Evolutionary conservation across 2,329 filamentous ascomycete species (phyloP).

Genomic region (Colletotrichum euphorbiae): DNA sequence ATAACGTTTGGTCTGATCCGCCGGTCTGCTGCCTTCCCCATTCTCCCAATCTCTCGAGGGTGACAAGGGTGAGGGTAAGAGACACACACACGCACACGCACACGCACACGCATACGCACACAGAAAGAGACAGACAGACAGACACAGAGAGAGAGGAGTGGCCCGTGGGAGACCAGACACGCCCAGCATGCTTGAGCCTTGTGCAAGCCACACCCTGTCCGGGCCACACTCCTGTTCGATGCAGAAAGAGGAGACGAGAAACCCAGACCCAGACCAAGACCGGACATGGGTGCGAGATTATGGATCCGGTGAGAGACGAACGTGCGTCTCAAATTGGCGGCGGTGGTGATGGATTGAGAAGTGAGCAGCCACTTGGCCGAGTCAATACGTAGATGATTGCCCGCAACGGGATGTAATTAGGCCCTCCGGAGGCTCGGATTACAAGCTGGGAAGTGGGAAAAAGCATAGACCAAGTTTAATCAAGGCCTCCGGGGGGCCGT

Average conservation of each 20-base stretch:
- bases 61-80: slow-evolving; percentile 15
- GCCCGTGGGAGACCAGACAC: slow-evolving; percentile 34
- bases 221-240: slow-evolving; percentile 35
- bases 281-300: slow-evolving; percentile 36
- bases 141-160: neutral
- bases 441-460: neutral
- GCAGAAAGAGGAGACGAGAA: slow-evolving; percentile 36
- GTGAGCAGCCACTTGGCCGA: slow-evolving; percentile 35
- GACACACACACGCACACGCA: neutral
- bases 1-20: slow-evolving; percentile 50
- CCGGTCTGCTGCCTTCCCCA: slow-evolving; percentile 46
- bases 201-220: slow-evolving; percentile 38
- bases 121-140: slow-evolving; percentile 4
- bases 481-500: slow-evolving; percentile 3
- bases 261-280: slow-evolving; percentile 30
- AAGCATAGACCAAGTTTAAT: slow-evolving; percentile 33
- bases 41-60: slow-evolving; percentile 14
- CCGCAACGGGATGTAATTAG: slow-evolving; percentile 16
- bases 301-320: slow-evolving; percentile 40
- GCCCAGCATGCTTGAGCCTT: slow-evolving; percentile 33
- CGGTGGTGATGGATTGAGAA: slow-evolving; percentile 36
- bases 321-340: slow-evolving; percentile 37
- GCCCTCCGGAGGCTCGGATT: slow-evolving; percentile 16
- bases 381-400: slow-evolving; percentile 23
- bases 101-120: neutral